Evolutionary conservation across 257 asterid species (phyloP).

Genomic region (Solanum virginianum): DNA sequence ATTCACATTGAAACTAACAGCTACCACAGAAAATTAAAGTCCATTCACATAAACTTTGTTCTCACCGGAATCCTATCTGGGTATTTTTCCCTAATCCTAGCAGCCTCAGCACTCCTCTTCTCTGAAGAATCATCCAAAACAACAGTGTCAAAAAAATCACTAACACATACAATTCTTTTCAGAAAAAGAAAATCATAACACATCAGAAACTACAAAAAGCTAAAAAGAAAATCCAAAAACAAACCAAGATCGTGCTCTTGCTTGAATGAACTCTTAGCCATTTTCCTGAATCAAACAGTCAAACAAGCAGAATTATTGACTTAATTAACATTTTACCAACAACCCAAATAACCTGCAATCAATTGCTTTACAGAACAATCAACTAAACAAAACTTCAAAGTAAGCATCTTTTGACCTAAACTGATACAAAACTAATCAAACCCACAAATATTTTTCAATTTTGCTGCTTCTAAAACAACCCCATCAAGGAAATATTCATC

Average conservation of each 20-base stretch:
- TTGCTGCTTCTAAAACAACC: not conserved
- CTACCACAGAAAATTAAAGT: not conserved
- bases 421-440: not conserved
- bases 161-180: not conserved
- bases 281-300: constrained; percentile 13
- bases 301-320: not conserved
- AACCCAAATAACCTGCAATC: not conserved
- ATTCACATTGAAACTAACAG: not conserved
- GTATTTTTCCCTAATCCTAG: constrained; percentile 63
- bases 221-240: not conserved
- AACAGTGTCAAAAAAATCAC: not conserved
- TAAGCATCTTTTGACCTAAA: not conserved
- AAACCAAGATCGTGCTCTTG: constrained; percentile 57
- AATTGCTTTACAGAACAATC: not conserved
- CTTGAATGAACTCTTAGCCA: constrained; percentile 58
- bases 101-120: constrained; percentile 66
- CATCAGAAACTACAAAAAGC: not conserved
- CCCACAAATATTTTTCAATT: not conserved
- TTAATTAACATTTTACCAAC: not conserved
- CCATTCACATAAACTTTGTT: not conserved
- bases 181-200: not conserved
- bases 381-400: not conserved
- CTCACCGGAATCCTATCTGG: constrained; percentile 70
- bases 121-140: constrained; percentile 16
- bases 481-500: not conserved